Conservation (phyloP, 176 grass and related monocot genomes). For the Chloris gayana region DNA sequence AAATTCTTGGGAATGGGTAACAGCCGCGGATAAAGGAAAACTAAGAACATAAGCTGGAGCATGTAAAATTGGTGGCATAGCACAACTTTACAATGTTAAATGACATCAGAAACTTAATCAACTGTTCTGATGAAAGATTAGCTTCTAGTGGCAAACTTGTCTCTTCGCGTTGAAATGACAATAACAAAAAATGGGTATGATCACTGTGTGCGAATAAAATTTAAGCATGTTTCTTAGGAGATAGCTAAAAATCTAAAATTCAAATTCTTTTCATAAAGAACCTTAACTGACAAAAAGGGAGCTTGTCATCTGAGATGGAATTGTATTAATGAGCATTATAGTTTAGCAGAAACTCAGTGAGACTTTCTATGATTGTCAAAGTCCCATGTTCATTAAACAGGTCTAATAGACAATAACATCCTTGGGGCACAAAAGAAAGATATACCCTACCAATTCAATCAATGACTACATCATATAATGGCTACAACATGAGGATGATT, state of each 20-base stretch:
- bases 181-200: background rate
- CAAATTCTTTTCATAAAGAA: background rate
- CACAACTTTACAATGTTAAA: background rate
- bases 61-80: background rate
- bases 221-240: background rate
- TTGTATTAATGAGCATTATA: conserved; percentile 7
- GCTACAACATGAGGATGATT: background rate
- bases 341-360: background rate
- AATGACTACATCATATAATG: background rate
- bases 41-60: background rate
- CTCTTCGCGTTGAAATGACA: background rate
- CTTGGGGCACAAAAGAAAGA: background rate
- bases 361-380: background rate
- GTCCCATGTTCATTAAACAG: background rate
- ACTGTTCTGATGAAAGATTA: background rate
- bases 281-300: background rate
- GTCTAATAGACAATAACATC: background rate
- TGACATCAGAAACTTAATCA: background rate
- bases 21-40: conserved; percentile 12
- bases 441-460: background rate
- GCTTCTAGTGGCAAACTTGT: background rate
- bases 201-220: background rate
- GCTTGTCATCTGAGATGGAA: conserved; percentile 12
- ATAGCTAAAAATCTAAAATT: background rate
- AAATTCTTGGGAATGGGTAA: conserved; percentile 17